A percentile compares a stretch with the other conserved stretches of the same genome.
Conservation (phyloP, 2,329 filamentous ascomycete genomes). For the Trematosphaeria pertusa region DNA sequence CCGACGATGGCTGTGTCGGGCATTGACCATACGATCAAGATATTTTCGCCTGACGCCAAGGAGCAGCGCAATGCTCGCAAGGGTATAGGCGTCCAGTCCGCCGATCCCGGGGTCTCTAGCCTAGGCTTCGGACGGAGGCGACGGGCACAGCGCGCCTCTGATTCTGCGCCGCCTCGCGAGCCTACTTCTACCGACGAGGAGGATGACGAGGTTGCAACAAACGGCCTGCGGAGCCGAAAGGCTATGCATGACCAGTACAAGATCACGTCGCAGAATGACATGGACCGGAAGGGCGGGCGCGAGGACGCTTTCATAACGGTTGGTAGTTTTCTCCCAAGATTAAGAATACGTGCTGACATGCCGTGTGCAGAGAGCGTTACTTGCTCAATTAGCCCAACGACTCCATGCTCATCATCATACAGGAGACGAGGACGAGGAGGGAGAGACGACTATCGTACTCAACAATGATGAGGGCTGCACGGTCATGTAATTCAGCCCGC, state of each 20-base stretch:
- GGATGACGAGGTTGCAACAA: conserved; percentile 44
- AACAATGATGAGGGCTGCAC: conserved; percentile 41
- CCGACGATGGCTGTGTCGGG: conserved; percentile 70
- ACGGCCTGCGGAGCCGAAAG: conserved; percentile 63
- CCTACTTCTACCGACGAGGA: conserved; percentile 24
- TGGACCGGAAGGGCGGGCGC: conserved; percentile 60
- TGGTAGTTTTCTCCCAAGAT: no score
- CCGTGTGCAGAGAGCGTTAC: conserved; percentile 43
- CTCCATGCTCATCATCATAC: conserved; percentile 35
- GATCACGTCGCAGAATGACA: conserved; percentile 69
- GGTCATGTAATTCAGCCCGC: conserved; percentile 38
- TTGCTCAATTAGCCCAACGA: conserved; percentile 45
- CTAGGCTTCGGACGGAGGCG: conserved; percentile 35
- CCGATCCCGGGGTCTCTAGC: conserved; percentile 53
- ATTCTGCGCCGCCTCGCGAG: conserved; percentile 10
- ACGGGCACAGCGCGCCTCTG: conserved; percentile 14
- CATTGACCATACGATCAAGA: conserved; percentile 73
- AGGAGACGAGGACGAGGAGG: conserved; percentile 25
- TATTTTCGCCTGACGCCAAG: conserved; percentile 67
- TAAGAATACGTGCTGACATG: no score
- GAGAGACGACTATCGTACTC: conserved; percentile 30
- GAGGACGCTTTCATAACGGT: conserved; percentile 15
- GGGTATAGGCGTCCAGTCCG: conserved; percentile 64
- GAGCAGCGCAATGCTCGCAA: conserved; percentile 64
- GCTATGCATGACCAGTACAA: conserved; percentile 66